Evolutionary conservation across 768 basidiomycete genomes (phyloP).

Genomic region (Serpula lacrymans): DNA sequence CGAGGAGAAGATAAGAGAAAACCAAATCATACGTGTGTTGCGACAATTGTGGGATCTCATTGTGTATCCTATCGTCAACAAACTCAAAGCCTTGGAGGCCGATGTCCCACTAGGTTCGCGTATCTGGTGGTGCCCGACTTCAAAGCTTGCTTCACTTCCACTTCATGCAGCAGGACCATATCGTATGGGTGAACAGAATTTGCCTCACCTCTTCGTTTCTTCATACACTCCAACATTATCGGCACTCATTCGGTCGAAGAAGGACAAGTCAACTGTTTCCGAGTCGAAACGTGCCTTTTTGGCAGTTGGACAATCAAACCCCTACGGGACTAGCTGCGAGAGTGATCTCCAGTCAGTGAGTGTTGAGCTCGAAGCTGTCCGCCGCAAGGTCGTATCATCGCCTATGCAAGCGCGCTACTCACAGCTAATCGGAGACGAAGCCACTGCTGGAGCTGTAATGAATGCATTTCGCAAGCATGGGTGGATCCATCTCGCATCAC

Average conservation of each 20-base stretch:
- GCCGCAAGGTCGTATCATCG: conserved; percentile 8
- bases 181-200: conserved; percentile 8
- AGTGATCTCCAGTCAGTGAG: neutral
- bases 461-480: conserved; percentile 11
- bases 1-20: too few relatives aligned
- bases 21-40: conserved; percentile 6
- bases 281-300: neutral
- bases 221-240: conserved; percentile 29
- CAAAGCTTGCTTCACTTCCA: conserved; percentile 19
- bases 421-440: conserved; percentile 9
- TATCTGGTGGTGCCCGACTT: conserved; percentile 28
- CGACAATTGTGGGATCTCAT: conserved; percentile 5
- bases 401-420: conserved; percentile 10
- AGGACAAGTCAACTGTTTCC: neutral
- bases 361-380: neutral
- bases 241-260: conserved; percentile 16
- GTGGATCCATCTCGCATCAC: conserved; percentile 26
- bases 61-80: conserved; percentile 5
- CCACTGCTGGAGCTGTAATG: conserved; percentile 11
- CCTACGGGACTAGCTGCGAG: neutral
- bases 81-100: neutral
- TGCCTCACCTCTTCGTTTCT: conserved; percentile 25
- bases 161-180: conserved; percentile 25
- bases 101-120: conserved; percentile 15
- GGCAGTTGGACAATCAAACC: neutral